These are phyloP conservation scores for Maudiozyma pseudohumilis DNA, from an alignment of 805 yeast genomes.

Conservation along the genomic window DNA sequence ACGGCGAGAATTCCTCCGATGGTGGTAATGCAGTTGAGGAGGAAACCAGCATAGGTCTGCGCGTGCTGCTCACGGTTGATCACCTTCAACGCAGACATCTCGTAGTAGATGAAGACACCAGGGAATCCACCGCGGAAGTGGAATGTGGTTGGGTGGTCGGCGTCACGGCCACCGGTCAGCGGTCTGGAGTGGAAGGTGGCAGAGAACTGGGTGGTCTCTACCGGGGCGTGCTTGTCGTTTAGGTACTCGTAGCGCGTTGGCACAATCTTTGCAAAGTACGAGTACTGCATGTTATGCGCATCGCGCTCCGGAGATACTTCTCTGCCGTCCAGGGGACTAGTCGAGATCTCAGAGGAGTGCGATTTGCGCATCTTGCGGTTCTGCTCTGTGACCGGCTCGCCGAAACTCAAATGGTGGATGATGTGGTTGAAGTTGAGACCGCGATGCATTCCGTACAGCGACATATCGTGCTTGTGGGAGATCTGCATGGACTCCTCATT, in stretches of 20 bases:
- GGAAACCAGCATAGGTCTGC: slow-evolving; percentile 73
- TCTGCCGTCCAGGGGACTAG: slow-evolving; percentile 60
- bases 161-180: slow-evolving; percentile 75
- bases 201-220: slow-evolving; percentile 85
- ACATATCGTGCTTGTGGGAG: slow-evolving; percentile 79
- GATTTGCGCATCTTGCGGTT: not conserved
- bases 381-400: slow-evolving; percentile 27
- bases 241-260: slow-evolving; percentile 76
- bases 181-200: slow-evolving; percentile 86
- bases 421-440: slow-evolving; percentile 68
- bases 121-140: slow-evolving; percentile 85
- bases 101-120: slow-evolving; percentile 79
- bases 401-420: slow-evolving; percentile 77
- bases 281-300: slow-evolving; percentile 51
- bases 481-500: slow-evolving; percentile 18
- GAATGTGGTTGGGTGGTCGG: slow-evolving; percentile 78
- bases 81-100: slow-evolving; percentile 86
- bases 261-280: slow-evolving; percentile 82
- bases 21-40: slow-evolving; percentile 75
- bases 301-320: slow-evolving; percentile 26
- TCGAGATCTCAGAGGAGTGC: slow-evolving; percentile 21
- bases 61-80: slow-evolving; percentile 63
- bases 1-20: slow-evolving; percentile 91
- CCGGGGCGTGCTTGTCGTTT: slow-evolving; percentile 24
- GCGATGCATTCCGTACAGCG: slow-evolving; percentile 51